Percentiles rank a stretch among this genome's conserved stretches.
These are phyloP conservation scores for Daldinia caldariorum DNA, from an alignment of 495 filamentous ascomycete genomes.

Conservation along the genomic window DNA sequence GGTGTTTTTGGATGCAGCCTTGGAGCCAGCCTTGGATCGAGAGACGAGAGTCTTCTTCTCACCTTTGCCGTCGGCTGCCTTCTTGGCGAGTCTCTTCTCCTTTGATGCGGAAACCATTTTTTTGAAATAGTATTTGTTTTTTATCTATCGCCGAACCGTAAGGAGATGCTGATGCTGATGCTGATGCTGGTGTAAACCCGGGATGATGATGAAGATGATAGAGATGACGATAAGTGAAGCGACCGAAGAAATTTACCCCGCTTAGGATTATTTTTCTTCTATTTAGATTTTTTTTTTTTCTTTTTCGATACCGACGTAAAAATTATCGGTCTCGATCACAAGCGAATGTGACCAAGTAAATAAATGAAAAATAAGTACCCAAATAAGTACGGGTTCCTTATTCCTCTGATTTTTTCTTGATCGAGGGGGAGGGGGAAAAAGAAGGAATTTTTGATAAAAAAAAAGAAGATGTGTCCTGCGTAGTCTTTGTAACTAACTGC, in stretches of 20 bases:
- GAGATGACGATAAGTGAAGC: constrained; percentile 4
- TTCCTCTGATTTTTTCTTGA: not conserved
- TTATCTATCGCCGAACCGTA: constrained; percentile 27
- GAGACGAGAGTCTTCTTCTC: constrained; percentile 78
- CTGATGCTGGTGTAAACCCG: not conserved
- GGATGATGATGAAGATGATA: constrained; percentile 10
- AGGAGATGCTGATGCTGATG: not conserved
- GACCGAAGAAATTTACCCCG: constrained; percentile 37
- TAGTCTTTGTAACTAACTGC: constrained; percentile 22
- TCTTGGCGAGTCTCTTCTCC: constrained; percentile 96
- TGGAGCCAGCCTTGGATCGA: constrained; percentile 72
- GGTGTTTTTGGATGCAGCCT: constrained; percentile 69
- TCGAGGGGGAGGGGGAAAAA: not conserved
- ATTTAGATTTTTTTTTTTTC: constrained; percentile 8
- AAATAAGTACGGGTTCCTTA: not conserved
- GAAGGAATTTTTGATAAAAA: not conserved
- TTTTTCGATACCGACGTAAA: constrained; percentile 13
- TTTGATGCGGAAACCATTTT: constrained; percentile 95
- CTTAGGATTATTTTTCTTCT: constrained; percentile 20
- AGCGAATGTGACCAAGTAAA: constrained; percentile 35
- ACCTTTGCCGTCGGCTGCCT: constrained; percentile 75
- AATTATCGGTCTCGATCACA: constrained; percentile 27
- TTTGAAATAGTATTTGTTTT: constrained; percentile 12
- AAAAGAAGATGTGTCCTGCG: constrained; percentile 29
- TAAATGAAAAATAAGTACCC: constrained; percentile 11